phyloP scores from a whole-genome alignment of 306 rosid genomes.

The Lagenaria siceraria region DNA sequence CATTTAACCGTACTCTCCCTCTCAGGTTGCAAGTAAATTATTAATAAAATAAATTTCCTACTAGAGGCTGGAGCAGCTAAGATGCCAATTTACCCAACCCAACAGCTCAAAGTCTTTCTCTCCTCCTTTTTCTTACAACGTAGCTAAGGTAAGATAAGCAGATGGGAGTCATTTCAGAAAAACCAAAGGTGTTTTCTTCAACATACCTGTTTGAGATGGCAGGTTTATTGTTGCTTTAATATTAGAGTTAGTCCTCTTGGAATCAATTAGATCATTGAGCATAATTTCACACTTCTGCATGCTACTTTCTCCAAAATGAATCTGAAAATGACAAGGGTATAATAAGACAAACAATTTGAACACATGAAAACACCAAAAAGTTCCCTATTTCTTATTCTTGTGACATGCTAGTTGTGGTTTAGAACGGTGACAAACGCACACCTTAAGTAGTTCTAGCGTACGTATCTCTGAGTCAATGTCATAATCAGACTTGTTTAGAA shows the following conservation, averaged over 20 bases:
- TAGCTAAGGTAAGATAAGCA: background rate
- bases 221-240: slow-evolving; percentile 74
- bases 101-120: background rate
- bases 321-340: slow-evolving; percentile 30
- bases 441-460: slow-evolving; percentile 95
- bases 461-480: slow-evolving; percentile 93
- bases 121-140: background rate
- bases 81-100: background rate
- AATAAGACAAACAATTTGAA: slow-evolving; percentile 6
- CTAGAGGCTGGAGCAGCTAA: background rate
- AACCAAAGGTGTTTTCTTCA: slow-evolving; percentile 1
- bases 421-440: slow-evolving; percentile 5
- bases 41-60: background rate
- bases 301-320: slow-evolving; percentile 96
- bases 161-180: background rate
- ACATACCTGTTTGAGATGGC: slow-evolving; percentile 41
- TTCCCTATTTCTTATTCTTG: slow-evolving; percentile 5
- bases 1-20: background rate
- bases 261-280: slow-evolving; percentile 89
- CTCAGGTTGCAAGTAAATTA: background rate
- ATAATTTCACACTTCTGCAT: slow-evolving; percentile 95
- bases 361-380: slow-evolving; percentile 6
- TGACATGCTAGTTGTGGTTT: slow-evolving; percentile 3
- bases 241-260: slow-evolving; percentile 65
- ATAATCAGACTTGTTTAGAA: slow-evolving; percentile 86